Base-by-base conservation (phyloP, 345 rosid species). In the Gynandropsis gynandra region DNA sequence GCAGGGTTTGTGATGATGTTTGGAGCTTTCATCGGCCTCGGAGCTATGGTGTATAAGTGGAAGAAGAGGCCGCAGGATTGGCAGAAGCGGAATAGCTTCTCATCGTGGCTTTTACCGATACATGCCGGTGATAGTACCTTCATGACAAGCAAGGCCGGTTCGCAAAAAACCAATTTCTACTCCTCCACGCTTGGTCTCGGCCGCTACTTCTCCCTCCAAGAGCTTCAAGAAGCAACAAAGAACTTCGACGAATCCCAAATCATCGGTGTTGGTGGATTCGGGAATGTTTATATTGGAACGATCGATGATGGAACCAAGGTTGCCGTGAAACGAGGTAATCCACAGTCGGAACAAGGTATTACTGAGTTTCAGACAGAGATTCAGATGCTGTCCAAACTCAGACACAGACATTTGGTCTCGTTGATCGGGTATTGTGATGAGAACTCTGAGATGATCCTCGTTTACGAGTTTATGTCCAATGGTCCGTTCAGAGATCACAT, bases 1-100 rank as follows among this genome's bases (percentile, higher is more conserved):
- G 89, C 81, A 0, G 95, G 95, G n/a, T 82, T 85, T 27, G 89
- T 77, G 8, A 77, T 85, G 95, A 82, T 82, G 95, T 85, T 85
- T 42, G 95, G 95, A 16, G 95, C 95, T 4, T 80, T 85, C 55
- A 74, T 76, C 13, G 95, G 95, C 6, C 76, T 85, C 10, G 95
- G 95, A 27, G 89, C 95, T 24, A 81, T 85, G 95, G 82, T 85
- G 42, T 60, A 79, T 29, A 81, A 65, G 63, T 81, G 89, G 95
- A 83, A 78, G 49, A 85, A 71, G 63, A 75, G 95, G 29, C 95
- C 95, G 13, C 80, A 81, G 61, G 95, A 85, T 66, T 85, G 95
- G 95, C 82, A 81, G 40, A 80, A 62, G 76, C 71, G 83, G 68
- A 82, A 80, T 37, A 81, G 89, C 66, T 80, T 82, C 62, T 85